A percentile compares a stretch with the other conserved stretches of the same genome.
Evolutionary conservation across 176 grass and related monocot species (phyloP).

Genomic region (Oryza glaberrima): DNA sequence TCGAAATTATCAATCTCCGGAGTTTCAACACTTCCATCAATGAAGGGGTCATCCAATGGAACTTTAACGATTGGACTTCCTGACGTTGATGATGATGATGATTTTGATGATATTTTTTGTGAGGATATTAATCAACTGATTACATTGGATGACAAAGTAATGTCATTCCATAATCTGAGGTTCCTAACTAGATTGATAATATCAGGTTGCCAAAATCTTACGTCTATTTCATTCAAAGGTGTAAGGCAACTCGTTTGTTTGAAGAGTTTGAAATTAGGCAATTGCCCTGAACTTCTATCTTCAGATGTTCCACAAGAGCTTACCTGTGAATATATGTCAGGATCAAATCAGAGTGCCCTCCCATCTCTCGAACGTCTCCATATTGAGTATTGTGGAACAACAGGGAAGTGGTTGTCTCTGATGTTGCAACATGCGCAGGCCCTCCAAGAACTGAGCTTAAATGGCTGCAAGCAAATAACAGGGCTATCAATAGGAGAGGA

Average conservation of each 20-base stretch:
- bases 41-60: not conserved
- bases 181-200: not conserved
- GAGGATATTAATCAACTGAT: not conserved
- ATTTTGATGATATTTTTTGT: not conserved
- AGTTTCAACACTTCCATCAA: not conserved
- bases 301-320: not conserved
- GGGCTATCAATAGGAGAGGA: not conserved
- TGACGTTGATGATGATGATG: too few relatives aligned
- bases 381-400: not conserved
- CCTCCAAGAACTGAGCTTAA: not conserved
- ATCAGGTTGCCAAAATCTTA: not conserved
- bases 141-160: not conserved
- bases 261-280: not conserved
- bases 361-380: not conserved
- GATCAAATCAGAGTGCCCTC: not conserved
- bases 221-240: not conserved
- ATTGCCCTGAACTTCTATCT: not conserved
- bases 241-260: slow-evolving; percentile 25
- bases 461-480: not conserved
- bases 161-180: slow-evolving; percentile 34
- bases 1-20: not conserved
- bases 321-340: not conserved
- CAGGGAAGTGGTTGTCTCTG: not conserved
- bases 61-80: too few relatives aligned
- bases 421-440: not conserved